Base-by-base conservation (phyloP, 768 basidiomycete species). In the Lactifluus rugatus region DNA sequence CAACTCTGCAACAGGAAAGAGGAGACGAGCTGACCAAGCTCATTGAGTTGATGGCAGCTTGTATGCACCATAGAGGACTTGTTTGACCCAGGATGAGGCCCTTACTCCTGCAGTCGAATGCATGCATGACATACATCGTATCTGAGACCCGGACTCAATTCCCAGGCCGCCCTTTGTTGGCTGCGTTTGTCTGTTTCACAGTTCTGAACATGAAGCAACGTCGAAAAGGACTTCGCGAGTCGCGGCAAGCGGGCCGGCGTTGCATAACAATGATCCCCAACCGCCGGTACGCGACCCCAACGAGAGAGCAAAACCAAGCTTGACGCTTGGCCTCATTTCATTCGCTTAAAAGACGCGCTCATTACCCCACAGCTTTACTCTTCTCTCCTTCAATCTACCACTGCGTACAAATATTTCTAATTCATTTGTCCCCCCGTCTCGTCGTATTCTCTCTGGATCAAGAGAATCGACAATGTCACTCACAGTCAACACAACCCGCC, bases 381-480 rank as follows among this genome's bases (percentile, higher is more conserved):
- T 32, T 2, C 11, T 6, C 21, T 36, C 34, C 48, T 10, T 45
- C 16, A n/a, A 19, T 31, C 53, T 10, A 16, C n/a, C 48, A 36
- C 26, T 36, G 45, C 54, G 44, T 41, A 49, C 36, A 42, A 34
- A 39, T 39, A 49, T 56, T 37, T 14, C 32, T 54, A 17, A 31
- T 36, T 50, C 19, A 3, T 21, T 31, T 28, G 37, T 34, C 8
- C 46, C 16, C 10, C 13, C 5, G 34, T 56, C 65, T 67, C 50
- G 58, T 48, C 42, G 64, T 60, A 52, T 54, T 70, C 73, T 81
- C 44, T 75, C 72, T 63, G 76, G 78, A 46, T 73, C 67, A 53
- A 26, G n/a, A 14, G n/a, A 42, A 21, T 46, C 36, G 26, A 41
- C 42, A 39, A 70, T 77, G 45, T 72, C 79, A 9, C 88, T 92